Conservation (phyloP, 2,329 filamentous ascomycete species). For the Arthrobotrys sinensis region DNA sequence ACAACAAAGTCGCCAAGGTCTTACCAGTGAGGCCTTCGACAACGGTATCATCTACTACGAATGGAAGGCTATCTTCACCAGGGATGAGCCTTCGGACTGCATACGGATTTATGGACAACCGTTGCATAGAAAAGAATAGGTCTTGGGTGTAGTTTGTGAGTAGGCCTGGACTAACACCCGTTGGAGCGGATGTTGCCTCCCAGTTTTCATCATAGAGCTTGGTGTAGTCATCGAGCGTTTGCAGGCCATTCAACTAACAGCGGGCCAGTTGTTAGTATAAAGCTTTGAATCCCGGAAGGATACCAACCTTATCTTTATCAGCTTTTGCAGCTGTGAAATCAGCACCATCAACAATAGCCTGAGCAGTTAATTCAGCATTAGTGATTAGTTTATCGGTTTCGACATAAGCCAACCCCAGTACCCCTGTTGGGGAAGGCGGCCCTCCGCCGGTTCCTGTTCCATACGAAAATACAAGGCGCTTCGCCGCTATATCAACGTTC, state of each 20-base stretch:
- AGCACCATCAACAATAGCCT: not conserved
- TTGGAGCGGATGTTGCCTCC: slow-evolving; percentile 66
- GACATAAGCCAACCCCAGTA: slow-evolving; percentile 14
- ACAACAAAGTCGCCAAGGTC: slow-evolving; percentile 66
- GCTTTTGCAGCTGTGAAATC: slow-evolving; percentile 6
- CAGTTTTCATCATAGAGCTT: slow-evolving; percentile 69
- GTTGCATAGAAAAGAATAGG: slow-evolving; percentile 70
- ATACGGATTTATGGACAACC: slow-evolving; percentile 69
- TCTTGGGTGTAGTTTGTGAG: slow-evolving; percentile 70
- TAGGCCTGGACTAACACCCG: slow-evolving; percentile 67
- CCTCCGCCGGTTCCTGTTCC: slow-evolving; percentile 44
- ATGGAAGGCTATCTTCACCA: slow-evolving; percentile 66
- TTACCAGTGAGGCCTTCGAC: slow-evolving; percentile 65
- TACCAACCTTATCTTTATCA: slow-evolving; percentile 12
- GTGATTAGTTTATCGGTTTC: slow-evolving; percentile 25
- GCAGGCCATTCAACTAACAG: slow-evolving; percentile 65
- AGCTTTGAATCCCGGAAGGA: not conserved
- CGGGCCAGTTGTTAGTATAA: not conserved
- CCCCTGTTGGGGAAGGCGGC: slow-evolving; percentile 37
- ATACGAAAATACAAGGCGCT: slow-evolving; percentile 39
- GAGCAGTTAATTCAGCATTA: slow-evolving; percentile 20
- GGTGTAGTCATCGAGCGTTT: slow-evolving; percentile 67
- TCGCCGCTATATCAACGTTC: slow-evolving; percentile 15
- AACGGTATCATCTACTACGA: slow-evolving; percentile 66
- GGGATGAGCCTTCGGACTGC: slow-evolving; percentile 66